phyloP scores from a whole-genome alignment of 1,284 basidiomycete genomes.

The Takashimella tepidaria region DNA sequence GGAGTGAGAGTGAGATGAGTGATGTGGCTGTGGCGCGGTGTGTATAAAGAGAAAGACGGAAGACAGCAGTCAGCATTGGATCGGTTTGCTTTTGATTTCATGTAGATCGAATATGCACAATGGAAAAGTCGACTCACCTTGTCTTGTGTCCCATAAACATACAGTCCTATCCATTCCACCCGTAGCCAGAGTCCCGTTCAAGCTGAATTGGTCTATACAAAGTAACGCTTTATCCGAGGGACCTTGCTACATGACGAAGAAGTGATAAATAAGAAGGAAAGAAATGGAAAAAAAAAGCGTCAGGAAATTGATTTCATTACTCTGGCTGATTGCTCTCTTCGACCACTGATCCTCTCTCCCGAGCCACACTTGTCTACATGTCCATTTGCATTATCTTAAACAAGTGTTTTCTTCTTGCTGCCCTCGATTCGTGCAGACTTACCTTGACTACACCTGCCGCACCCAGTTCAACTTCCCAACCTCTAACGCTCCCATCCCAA shows the following conservation, averaged over 20 bases:
- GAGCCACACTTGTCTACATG: too few species aligned
- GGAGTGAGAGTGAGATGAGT: constrained; percentile 54
- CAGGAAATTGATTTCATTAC: too few species aligned
- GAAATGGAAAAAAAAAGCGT: neutral
- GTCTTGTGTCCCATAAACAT: constrained; percentile 52
- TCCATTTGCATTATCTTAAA: too few species aligned
- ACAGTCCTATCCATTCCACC: constrained; percentile 52
- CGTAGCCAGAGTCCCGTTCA: constrained; percentile 47
- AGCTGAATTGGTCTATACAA: constrained; percentile 48
- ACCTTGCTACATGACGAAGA: constrained; percentile 37
- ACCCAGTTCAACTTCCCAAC: constrained; percentile 50
- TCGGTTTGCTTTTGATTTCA: too few species aligned
- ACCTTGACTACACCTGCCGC: constrained; percentile 45
- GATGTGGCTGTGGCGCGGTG: constrained; percentile 33
- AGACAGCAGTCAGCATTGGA: too few species aligned
- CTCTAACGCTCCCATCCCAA: constrained; percentile 51
- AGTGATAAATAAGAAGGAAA: neutral
- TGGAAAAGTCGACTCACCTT: constrained; percentile 28
- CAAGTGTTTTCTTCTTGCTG: too few species aligned
- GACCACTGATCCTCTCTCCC: too few species aligned
- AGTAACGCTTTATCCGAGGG: constrained; percentile 49
- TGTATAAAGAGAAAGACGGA: neutral
- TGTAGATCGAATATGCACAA: neutral
- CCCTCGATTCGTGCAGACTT: too few species aligned
- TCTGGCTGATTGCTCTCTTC: too few species aligned